Conservation (phyloP, 2,329 filamentous ascomycete genomes). For the Cadophora malorum region DNA sequence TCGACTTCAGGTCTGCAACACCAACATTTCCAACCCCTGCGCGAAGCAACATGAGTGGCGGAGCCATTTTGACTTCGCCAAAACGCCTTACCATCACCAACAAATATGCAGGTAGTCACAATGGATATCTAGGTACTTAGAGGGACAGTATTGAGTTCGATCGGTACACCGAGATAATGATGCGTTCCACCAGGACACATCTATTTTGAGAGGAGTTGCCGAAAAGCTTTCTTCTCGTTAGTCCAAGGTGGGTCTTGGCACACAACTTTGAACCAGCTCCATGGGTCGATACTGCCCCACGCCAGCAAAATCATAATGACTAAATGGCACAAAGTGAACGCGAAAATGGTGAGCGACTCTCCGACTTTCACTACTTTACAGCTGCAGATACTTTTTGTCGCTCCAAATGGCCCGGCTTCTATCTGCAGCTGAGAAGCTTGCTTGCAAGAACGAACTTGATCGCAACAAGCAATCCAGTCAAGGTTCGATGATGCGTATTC, state of each 20-base stretch:
- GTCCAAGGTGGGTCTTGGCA: no score
- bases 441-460: background rate
- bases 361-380: background rate
- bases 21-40: conserved; percentile 3
- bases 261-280: background rate
- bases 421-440: background rate
- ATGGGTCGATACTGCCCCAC: background rate
- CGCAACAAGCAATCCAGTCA: no score
- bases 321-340: no score
- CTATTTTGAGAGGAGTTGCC: background rate
- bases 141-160: background rate
- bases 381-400: background rate
- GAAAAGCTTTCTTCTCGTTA: background rate
- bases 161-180: background rate
- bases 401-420: background rate
- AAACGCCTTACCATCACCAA: conserved; percentile 1
- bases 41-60: background rate
- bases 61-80: background rate
- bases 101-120: conserved; percentile 10
- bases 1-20: background rate
- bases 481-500: no score
- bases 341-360: no score
- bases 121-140: background rate
- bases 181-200: background rate
- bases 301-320: no score